These are phyloP conservation scores for Spencermartinsiella europaea DNA, from an alignment of 805 yeast species.

Conservation along the genomic window DNA sequence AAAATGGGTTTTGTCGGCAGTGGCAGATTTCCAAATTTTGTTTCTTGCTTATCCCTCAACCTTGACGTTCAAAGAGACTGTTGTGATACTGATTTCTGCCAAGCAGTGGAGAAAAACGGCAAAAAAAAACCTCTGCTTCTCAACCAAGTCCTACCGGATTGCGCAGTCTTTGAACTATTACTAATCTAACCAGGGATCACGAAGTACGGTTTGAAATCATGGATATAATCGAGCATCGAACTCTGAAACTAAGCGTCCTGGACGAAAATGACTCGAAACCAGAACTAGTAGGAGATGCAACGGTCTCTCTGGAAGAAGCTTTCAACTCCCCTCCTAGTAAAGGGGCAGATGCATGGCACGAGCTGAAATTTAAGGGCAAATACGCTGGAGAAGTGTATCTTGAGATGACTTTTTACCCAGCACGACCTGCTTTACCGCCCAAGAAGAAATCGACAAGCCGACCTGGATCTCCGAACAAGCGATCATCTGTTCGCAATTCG, in stretches of 20 bases:
- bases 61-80: too few species aligned
- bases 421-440: constrained; percentile 24
- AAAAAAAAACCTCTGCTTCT: too few species aligned
- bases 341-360: constrained; percentile 85
- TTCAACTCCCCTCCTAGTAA: constrained; percentile 59
- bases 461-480: background rate
- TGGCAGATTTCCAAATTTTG: too few species aligned
- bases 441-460: constrained; percentile 9
- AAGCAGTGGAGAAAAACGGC: too few species aligned
- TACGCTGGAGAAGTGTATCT: constrained; percentile 85
- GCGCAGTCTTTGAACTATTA: too few species aligned
- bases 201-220: constrained; percentile 32
- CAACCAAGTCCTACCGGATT: too few species aligned
- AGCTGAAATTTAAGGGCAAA: constrained; percentile 56
- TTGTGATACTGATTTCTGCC: too few species aligned
- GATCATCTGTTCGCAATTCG: background rate
- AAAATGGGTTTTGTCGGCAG: too few species aligned
- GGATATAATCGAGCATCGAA: constrained; percentile 40
- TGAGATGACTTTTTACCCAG: constrained; percentile 88
- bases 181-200: constrained; percentile 33
- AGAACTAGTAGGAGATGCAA: constrained; percentile 75
- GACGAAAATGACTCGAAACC: constrained; percentile 79
- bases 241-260: constrained; percentile 65
- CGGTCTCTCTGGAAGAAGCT: constrained; percentile 71
- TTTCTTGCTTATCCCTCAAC: too few species aligned